A percentile compares a stretch with the other conserved stretches of the same genome.
These are phyloP conservation scores for Phragmites australis DNA, from an alignment of 176 grass and related monocot genomes.

Conservation along the genomic window DNA sequence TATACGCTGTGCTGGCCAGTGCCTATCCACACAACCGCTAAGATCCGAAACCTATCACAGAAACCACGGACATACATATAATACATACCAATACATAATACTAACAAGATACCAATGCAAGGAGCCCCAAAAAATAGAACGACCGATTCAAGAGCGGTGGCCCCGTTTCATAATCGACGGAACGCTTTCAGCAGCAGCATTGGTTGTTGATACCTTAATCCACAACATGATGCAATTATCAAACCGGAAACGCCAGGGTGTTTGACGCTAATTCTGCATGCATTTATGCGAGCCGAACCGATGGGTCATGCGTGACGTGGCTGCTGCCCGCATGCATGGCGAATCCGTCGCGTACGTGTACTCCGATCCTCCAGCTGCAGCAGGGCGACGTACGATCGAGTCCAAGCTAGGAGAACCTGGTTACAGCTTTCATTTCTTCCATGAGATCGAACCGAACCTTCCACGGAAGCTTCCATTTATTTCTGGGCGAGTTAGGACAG, in stretches of 20 bases:
- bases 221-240: conserved; percentile 19
- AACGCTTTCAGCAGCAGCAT: background rate
- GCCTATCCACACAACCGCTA: background rate
- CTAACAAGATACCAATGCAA: conserved; percentile 4
- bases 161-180: background rate
- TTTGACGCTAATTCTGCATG: conserved; percentile 13
- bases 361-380: background rate
- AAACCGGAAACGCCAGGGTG: conserved; percentile 28
- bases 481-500: background rate
- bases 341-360: no score
- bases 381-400: background rate
- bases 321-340: background rate
- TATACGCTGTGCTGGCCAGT: background rate
- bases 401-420: conserved; percentile 9
- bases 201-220: conserved; percentile 27
- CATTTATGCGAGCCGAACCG: no score
- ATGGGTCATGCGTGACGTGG: conserved; percentile 34
- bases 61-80: background rate
- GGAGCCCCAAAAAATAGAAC: background rate
- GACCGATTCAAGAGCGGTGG: no score
- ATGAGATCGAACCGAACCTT: conserved; percentile 45
- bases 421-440: background rate
- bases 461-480: conserved; percentile 26
- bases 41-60: background rate
- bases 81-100: background rate